Conservation (phyloP, 495 filamentous ascomycete species). For the Paragyromitra xinjiangensis region DNA sequence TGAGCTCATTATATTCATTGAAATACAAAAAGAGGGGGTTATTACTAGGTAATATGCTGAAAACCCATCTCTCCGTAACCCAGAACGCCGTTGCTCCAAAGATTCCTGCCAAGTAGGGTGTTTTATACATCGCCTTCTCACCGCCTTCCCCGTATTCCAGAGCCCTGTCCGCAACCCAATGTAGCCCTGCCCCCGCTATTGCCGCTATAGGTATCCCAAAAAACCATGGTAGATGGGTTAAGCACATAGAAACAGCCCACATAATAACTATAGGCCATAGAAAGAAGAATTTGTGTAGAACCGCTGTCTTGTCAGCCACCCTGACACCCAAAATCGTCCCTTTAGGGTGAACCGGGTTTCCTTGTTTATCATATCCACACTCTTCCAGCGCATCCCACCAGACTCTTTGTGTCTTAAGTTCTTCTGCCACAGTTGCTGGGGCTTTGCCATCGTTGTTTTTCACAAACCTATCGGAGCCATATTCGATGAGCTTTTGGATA, state of each 20-base stretch:
- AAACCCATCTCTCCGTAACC: slow-evolving; percentile 78
- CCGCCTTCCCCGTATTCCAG: slow-evolving; percentile 82
- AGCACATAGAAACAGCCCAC: slow-evolving; percentile 72
- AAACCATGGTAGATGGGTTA: slow-evolving; percentile 78
- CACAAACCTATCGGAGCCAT: slow-evolving; percentile 89
- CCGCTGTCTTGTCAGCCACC: slow-evolving; percentile 74
- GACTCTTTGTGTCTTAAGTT: slow-evolving; percentile 83
- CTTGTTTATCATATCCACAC: slow-evolving; percentile 82
- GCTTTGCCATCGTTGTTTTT: slow-evolving; percentile 88
- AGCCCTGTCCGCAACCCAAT: slow-evolving; percentile 79
- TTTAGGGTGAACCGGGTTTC: slow-evolving; percentile 68
- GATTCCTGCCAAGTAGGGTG: slow-evolving; percentile 90
- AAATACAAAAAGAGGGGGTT: slow-evolving; percentile 53
- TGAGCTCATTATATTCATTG: slow-evolving; percentile 37
- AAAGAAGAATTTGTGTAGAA: slow-evolving; percentile 89
- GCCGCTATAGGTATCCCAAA: slow-evolving; percentile 75
- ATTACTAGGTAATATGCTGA: slow-evolving; percentile 75
- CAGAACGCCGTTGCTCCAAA: slow-evolving; percentile 89
- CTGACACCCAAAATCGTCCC: slow-evolving; percentile 53
- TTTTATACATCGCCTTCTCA: slow-evolving; percentile 86
- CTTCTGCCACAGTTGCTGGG: slow-evolving; percentile 80
- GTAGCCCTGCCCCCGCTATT: slow-evolving; percentile 72
- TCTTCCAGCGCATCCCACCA: slow-evolving; percentile 88
- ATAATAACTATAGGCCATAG: slow-evolving; percentile 83
- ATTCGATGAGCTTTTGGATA: slow-evolving; percentile 91